Evolutionary conservation across 148 eudicot genomes (phyloP).

Genomic region (Silene conica): DNA sequence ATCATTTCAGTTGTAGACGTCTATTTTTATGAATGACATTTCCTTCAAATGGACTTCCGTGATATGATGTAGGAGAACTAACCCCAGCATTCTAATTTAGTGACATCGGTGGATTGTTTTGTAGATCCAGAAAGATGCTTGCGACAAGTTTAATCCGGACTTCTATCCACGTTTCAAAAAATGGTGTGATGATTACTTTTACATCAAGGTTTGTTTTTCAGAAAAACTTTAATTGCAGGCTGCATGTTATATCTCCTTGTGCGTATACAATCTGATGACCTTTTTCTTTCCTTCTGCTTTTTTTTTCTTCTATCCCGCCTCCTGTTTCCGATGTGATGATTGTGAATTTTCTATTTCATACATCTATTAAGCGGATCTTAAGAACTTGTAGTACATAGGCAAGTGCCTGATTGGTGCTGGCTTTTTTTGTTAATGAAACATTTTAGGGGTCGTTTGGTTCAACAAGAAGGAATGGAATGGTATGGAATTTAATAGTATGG

Average conservation of each 20-base stretch:
- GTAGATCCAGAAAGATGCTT: constrained; percentile 87
- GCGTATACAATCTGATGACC: not conserved
- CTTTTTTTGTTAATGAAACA: not conserved
- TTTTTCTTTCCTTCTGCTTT: not conserved
- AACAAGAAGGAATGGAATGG: no score
- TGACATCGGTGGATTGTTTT: constrained; percentile 16
- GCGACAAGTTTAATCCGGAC: constrained; percentile 85
- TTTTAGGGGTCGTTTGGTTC: no score
- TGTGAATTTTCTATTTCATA: no score
- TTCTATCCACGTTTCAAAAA: constrained; percentile 98
- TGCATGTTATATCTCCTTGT: not conserved
- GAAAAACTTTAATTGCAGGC: not conserved
- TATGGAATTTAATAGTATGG: no score
- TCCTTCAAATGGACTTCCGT: not conserved
- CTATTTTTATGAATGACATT: no score
- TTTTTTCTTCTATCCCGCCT: not conserved
- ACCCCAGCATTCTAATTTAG: not conserved
- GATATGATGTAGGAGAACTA: not conserved
- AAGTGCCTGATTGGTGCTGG: not conserved
- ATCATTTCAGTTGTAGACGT: not conserved
- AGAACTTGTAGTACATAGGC: no score
- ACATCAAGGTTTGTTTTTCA: constrained; percentile 64
- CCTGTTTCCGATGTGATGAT: not conserved
- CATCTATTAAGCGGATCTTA: no score
- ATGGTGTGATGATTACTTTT: constrained; percentile 98